Conservation (phyloP, 306 rosid species). For the Datisca glomerata region DNA sequence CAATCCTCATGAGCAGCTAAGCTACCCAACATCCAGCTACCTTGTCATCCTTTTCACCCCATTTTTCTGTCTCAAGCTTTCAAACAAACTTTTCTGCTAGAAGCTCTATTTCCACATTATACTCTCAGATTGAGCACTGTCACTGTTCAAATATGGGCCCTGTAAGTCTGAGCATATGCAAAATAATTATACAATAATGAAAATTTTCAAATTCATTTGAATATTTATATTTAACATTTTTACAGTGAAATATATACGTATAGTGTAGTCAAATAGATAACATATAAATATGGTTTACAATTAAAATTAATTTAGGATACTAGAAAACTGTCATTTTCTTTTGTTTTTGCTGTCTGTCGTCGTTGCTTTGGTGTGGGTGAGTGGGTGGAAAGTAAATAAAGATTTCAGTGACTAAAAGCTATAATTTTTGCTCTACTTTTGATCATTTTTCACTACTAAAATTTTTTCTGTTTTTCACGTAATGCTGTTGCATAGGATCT, state of each 20-base stretch:
- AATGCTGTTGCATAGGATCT: constrained; percentile 10
- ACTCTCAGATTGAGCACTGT: constrained; percentile 25
- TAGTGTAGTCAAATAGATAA: too few species aligned
- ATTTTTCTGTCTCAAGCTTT: constrained; percentile 23
- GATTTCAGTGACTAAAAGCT: constrained; percentile 16
- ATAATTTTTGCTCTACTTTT: too few species aligned
- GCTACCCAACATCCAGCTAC: constrained; percentile 25
- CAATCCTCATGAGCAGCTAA: constrained; percentile 23
- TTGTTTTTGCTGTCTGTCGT: constrained; percentile 24
- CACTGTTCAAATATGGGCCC: constrained; percentile 10
- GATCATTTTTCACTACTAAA: too few species aligned
- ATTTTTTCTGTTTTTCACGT: neutral
- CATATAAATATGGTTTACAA: too few species aligned
- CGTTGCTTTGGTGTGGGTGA: constrained; percentile 16
- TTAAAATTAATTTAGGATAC: constrained; percentile 9
- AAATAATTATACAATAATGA: too few species aligned
- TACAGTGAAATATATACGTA: too few species aligned
- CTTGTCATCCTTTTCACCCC: constrained; percentile 31
- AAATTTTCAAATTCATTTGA: too few species aligned
- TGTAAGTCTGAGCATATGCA: too few species aligned
- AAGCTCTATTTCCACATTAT: too few species aligned
- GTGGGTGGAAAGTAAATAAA: constrained; percentile 8
- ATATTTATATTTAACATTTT: too few species aligned
- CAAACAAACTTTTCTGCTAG: constrained; percentile 8
- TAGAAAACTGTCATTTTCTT: constrained; percentile 22